Evolutionary conservation across 2,329 filamentous ascomycete species (phyloP), one percentile per base, ranked within the genome.

Genomic region (Penicillium griseofulvum): DNA sequence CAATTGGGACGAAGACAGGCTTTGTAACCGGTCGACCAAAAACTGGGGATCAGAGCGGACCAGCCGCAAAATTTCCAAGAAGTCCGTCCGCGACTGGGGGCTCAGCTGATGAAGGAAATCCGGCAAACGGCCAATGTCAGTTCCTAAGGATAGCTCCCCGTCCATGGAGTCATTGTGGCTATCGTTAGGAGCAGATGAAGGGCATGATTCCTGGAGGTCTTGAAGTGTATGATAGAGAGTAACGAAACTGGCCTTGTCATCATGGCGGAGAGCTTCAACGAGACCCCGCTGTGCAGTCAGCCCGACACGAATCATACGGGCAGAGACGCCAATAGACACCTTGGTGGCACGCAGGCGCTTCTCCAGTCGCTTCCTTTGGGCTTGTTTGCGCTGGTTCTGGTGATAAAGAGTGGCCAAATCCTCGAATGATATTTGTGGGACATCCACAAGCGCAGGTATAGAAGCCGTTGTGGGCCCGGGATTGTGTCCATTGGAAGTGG

Each of bases 41-140:
- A 95, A 97, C 67, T 92, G 87, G 36, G 91, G 87, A 71, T 96
- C 92, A 60, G 88, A 91, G 65, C 93, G 86, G 59, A 97, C 83
- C 73, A 90, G 85, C 46, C 85, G 87, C 65, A 97, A 77, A 68
- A 97, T 93, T 59, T 86, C 84, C 55, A 97, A 71, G 56, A 97
- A 84, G 41, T 87, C 85, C 58, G 90, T 85, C 68, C 90, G 82
- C 53, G 90, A 86, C 59, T 88, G 86, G 54, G 84, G 80, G 49
- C 91, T 89, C 47, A 97, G 83, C 67, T 91, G 86, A 70, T 88
- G 64, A 52, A 76, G 71, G 57, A 78, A 77, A 56, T 72, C 72
- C 52, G 67, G 66, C 45, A 69, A 62, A 56, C 58, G 69, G 53
- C 67, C 66, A 56, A 67, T 54, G 34, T 67, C 59, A 51, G 70